phyloP scores from a whole-genome alignment of 2,329 filamentous ascomycete species.

The Pseudogymnoascus sp. region DNA sequence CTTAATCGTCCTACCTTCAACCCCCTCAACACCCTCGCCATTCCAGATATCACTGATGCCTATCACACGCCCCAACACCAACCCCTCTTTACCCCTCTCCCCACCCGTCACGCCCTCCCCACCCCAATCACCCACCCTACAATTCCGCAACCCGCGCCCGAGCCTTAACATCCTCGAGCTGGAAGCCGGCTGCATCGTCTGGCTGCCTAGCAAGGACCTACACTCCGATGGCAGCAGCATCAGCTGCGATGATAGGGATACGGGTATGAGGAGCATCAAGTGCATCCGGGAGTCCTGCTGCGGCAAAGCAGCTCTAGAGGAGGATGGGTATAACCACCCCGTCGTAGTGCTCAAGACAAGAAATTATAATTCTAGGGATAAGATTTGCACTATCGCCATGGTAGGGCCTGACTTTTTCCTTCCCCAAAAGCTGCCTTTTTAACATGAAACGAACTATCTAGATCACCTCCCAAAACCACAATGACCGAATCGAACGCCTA shows the following conservation, averaged over 20 bases:
- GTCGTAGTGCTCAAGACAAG: background rate
- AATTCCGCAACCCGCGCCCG: background rate
- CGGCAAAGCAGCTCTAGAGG: background rate
- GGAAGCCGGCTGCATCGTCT: background rate
- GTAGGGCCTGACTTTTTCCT: background rate
- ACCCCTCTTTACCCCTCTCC: background rate
- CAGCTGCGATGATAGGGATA: background rate
- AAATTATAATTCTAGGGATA: background rate
- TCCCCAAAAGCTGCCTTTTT: background rate
- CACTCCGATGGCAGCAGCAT: background rate
- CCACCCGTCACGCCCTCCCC: background rate
- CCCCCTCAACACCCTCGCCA: background rate
- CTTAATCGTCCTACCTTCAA: background rate
- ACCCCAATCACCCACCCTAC: background rate
- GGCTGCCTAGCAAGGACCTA: background rate
- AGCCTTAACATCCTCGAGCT: background rate
- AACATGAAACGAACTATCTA: background rate
- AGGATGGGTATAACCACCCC: background rate
- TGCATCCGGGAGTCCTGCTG: background rate
- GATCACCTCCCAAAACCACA: background rate
- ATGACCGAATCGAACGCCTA: background rate
- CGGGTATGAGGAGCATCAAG: background rate
- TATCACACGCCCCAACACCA: background rate
- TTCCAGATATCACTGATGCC: background rate
- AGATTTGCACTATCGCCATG: background rate